Conservation (phyloP, 1,284 basidiomycete species). For the Microbotryum scabiosae region DNA sequence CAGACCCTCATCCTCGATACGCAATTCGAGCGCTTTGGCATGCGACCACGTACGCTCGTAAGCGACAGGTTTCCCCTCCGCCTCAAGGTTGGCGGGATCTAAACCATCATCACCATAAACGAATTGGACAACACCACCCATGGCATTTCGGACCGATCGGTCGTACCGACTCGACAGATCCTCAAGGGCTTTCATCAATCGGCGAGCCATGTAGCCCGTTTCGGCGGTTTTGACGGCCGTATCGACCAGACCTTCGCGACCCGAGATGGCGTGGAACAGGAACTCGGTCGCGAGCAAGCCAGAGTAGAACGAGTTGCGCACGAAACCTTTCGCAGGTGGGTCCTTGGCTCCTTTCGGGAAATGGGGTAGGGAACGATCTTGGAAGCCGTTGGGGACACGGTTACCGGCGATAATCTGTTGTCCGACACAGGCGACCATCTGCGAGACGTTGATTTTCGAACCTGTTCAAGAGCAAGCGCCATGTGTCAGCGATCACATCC, state of each 20-base stretch:
- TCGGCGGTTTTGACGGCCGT: constrained; percentile 99
- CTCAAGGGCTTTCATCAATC: constrained; percentile 97
- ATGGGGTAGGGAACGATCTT: constrained; percentile 95
- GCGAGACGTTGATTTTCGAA: constrained; percentile 97
- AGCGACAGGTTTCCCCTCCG: constrained; percentile 77
- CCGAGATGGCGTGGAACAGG: constrained; percentile 97
- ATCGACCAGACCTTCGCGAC: constrained; percentile 96
- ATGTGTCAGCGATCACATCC: not conserved
- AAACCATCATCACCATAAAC: constrained; percentile 94
- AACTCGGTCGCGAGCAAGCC: constrained; percentile 95
- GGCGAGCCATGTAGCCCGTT: constrained; percentile 98
- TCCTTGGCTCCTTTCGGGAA: constrained; percentile 97
- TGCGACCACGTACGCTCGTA: constrained; percentile 81
- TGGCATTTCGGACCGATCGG: constrained; percentile 89
- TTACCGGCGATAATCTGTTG: constrained; percentile 98
- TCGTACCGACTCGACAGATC: constrained; percentile 97
- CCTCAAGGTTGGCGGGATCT: constrained; percentile 92
- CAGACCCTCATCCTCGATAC: constrained; percentile 50
- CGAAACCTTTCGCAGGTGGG: constrained; percentile 96
- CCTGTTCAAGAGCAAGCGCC: constrained; percentile 48
- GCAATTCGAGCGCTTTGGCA: constrained; percentile 58
- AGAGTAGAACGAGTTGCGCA: constrained; percentile 89
- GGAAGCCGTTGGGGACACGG: constrained; percentile 98
- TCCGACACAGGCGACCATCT: constrained; percentile 99
- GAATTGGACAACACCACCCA: constrained; percentile 96